phyloP scores from a whole-genome alignment of 176 grass and related monocot species.

The Sorghum bicolor region DNA sequence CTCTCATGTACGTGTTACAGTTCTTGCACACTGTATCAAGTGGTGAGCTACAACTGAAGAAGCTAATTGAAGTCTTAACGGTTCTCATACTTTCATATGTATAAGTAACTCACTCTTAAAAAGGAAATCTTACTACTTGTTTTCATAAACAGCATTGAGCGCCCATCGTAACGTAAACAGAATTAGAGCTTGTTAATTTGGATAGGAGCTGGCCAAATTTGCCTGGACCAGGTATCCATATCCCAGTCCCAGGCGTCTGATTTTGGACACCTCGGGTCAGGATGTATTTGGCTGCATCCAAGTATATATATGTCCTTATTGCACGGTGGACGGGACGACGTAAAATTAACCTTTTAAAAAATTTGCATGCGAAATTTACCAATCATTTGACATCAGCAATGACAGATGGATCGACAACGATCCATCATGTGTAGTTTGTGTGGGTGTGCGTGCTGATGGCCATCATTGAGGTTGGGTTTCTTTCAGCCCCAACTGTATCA shows the following conservation, averaged over 20 bases:
- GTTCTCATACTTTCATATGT: no score
- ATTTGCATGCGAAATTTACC: neutral
- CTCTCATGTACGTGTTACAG: neutral
- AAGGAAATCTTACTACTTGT: no score
- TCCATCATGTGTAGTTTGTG: neutral
- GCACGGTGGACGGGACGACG: neutral
- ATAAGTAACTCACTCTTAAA: no score
- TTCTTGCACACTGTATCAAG: neutral
- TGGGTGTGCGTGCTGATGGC: neutral
- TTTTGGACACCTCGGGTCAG: no score
- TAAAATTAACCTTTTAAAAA: neutral
- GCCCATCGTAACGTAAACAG: no score
- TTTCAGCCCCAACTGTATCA: constrained; percentile 20
- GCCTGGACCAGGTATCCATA: no score
- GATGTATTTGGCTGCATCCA: no score
- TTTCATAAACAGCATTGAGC: no score
- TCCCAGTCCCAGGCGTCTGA: no score
- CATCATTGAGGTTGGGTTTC: neutral
- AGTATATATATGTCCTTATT: neutral
- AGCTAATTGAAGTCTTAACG: neutral
- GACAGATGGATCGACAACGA: neutral
- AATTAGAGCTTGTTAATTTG: no score
- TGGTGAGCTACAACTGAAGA: neutral
- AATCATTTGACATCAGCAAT: neutral
- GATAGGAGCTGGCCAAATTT: no score